Evolutionary conservation across 139 green algal genomes (phyloP).

Genomic region (Coelastrella sp.): DNA sequence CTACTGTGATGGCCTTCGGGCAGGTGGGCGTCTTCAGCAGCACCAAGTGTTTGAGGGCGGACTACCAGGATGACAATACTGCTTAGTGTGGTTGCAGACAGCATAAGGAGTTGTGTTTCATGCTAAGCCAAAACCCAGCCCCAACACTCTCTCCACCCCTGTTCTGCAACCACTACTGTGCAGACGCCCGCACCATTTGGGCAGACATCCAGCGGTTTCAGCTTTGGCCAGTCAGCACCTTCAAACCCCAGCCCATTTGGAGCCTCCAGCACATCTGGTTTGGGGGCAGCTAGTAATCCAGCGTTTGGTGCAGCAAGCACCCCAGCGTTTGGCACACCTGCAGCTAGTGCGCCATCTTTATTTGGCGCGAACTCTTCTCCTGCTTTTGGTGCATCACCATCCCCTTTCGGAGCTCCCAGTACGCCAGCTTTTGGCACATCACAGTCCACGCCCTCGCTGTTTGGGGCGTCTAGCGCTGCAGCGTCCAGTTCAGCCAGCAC

Average conservation of each 20-base stretch:
- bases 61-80: too few species aligned
- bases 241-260: neutral
- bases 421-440: slow-evolving; percentile 18
- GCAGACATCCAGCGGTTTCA: neutral
- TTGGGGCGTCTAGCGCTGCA: slow-evolving; percentile 12
- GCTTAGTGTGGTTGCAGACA: too few species aligned
- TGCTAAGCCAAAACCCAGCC: too few species aligned
- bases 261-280: neutral
- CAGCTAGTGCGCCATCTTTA: slow-evolving; percentile 7
- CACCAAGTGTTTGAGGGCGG: neutral
- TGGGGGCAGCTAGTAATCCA: slow-evolving; percentile 14
- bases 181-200: slow-evolving; percentile 1
- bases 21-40: slow-evolving; percentile 9
- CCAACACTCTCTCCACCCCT: too few species aligned
- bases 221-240: neutral
- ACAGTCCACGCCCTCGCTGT: neutral
- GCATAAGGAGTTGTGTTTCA: too few species aligned
- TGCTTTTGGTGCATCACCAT: slow-evolving; percentile 1
- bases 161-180: neutral
- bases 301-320: slow-evolving; percentile 4
- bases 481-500: slow-evolving; percentile 7
- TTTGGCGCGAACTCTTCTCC: slow-evolving; percentile 27
- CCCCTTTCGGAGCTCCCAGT: neutral
- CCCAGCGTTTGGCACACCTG: slow-evolving; percentile 11
- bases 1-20: slow-evolving; percentile 6